Base-by-base conservation (phyloP, 345 rosid genomes). In the Atalantia buxifolia region DNA sequence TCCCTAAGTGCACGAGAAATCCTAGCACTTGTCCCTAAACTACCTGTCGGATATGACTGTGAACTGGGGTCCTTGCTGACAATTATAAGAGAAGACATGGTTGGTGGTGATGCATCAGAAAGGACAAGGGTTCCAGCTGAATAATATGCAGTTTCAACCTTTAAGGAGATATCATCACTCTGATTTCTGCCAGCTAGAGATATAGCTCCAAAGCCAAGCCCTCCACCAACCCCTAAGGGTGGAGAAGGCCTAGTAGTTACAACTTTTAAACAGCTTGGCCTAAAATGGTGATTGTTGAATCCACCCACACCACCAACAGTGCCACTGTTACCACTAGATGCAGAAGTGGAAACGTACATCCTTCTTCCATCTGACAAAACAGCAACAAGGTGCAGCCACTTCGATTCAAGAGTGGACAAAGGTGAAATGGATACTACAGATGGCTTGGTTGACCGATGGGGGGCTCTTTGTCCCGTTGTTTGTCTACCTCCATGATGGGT, bases 301-400 rank as follows among this genome's bases (percentile, higher is more conserved):
- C 93, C 93, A 72, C 89, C 85, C 86, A 94, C 84, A 83, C 95
- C 89, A 69, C 91, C 90, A 66, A 88, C 83, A 77, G 77, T 72
- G 56, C 87, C 85, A 72, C 78, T 85, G 81, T 79, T 90, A 84
- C 98, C 97, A 85, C 81, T 84, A 40, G 91, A 89, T 70, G 90
- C 77, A 42, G 90, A 92, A 76, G 98, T 96, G 74, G 98, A 94
- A 81, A 96, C 88, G 82, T 92, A 96, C 97, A 96, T 84, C 84
- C 99, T 92, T 81, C 97, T 92, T 70, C 99, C 99, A 90, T 96
- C 99, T 21, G 98, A 96, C 84, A 96, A 82, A 78, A 90, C 85
- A 67, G 90, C 98, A 85, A 96, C 95, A 68, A 96, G 92, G 83
- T 96, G 99, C 87, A 96, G 83, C 83, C 92, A 90, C 89, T 96